Evolutionary conservation across 2,329 filamentous ascomycete species (phyloP).

Genomic region (Aspergillus fructus): DNA sequence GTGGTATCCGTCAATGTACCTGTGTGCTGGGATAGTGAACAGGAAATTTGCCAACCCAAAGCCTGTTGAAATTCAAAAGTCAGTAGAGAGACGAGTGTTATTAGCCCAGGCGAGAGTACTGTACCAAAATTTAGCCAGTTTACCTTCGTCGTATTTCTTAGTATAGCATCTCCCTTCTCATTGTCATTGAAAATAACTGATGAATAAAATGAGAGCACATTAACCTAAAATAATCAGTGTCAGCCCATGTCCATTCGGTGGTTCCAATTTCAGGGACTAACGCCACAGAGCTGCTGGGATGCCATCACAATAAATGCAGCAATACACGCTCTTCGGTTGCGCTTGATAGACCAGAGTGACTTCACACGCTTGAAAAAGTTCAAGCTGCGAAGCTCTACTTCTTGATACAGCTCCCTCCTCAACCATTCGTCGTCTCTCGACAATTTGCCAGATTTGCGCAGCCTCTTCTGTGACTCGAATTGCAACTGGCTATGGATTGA

Average conservation of each 20-base stretch:
- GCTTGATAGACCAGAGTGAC: conserved; percentile 21
- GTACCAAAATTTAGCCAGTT: conserved; percentile 24
- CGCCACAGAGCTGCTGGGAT: conserved; percentile 32
- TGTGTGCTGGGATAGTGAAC: conserved; percentile 29
- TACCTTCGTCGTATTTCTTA: conserved; percentile 6
- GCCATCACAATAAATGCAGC: conserved; percentile 30
- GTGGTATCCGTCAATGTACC: conserved; percentile 20
- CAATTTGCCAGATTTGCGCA: no score
- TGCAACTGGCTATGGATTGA: conserved; percentile 33
- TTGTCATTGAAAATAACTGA: not conserved
- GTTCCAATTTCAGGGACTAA: not conserved
- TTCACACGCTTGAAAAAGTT: conserved; percentile 20
- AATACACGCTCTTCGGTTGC: conserved; percentile 26
- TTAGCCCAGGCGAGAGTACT: not conserved
- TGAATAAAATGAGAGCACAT: conserved; percentile 32
- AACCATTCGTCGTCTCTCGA: no score
- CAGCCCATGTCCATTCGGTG: not conserved
- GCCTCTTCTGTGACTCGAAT: conserved; percentile 24
- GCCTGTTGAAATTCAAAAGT: conserved; percentile 8
- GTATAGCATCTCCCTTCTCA: no score
- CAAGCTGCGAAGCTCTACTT: not conserved
- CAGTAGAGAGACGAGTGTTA: not conserved
- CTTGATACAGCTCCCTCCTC: not conserved
- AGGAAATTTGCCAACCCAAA: conserved; percentile 31
- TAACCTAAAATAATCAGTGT: conserved; percentile 20